These are phyloP conservation scores for Hibiscus mutabilis DNA, from an alignment of 345 rosid genomes.

Conservation along the genomic window DNA sequence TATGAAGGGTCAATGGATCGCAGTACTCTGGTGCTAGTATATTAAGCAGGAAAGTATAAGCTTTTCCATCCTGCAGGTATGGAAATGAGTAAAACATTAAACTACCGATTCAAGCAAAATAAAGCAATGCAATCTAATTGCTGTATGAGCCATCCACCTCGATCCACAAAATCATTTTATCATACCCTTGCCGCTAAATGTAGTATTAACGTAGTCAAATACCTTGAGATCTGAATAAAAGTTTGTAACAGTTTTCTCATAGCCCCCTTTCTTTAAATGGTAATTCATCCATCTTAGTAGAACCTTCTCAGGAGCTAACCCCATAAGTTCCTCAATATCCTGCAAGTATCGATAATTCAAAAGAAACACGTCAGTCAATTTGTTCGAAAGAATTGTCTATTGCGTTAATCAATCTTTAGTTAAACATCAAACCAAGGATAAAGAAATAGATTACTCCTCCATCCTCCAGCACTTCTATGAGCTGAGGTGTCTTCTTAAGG, in stretches of 20 bases:
- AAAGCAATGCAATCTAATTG: neutral
- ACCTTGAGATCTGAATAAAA: conserved; percentile 88
- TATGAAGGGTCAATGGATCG: conserved; percentile 59
- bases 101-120: conserved; percentile 13
- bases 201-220: conserved; percentile 12
- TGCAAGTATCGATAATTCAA: conserved; percentile 32
- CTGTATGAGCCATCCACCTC: neutral
- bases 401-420: neutral
- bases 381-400: neutral
- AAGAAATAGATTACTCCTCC: conserved; percentile 42
- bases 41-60: conserved; percentile 77
- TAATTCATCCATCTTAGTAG: conserved; percentile 87
- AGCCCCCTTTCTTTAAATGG: conserved; percentile 84
- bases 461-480: conserved; percentile 82
- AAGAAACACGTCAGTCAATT: neutral
- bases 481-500: conserved; percentile 94
- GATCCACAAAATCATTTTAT: neutral
- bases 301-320: conserved; percentile 85
- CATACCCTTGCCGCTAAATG: neutral
- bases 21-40: conserved; percentile 88
- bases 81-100: conserved; percentile 8
- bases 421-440: conserved; percentile 1
- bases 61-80: conserved; percentile 70
- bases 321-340: conserved; percentile 88
- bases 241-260: conserved; percentile 68